Base-by-base conservation (phyloP, 352 stramenopile genomes). In the Phytophthora pini region DNA sequence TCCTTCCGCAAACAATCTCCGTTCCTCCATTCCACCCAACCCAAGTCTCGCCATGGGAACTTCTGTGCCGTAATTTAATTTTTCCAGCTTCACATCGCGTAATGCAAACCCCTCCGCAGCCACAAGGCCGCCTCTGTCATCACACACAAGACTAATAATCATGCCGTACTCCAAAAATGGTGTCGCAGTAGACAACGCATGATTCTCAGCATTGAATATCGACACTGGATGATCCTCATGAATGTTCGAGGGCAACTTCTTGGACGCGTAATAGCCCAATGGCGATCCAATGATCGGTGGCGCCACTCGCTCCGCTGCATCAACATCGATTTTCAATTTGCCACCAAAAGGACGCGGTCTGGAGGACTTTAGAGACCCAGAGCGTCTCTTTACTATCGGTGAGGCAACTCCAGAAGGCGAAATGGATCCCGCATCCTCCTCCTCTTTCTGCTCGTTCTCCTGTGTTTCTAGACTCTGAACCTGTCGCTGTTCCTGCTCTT, bases 161-260 rank as follows among this genome's bases (percentile, higher is more conserved):
- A 92, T 92, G 1, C 84, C 81, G 41, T 90, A 92, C 65, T 89
- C 79, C 13, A 90, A 69, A 48, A 89, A 90, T 7, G 80, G 77
- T 10, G 68, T 66, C 20, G 55, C 47, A 38, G 29, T 56, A n/a
- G 62, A 55, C 41, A 68, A 13, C n/a, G 61, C 39, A 34, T 67
- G 48, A 27, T 46, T 75, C 47, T 84, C 77, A 2, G 34, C 46
- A 34, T 56, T 69, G 24, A 84, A 81, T 31, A 75, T 62, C 8
- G 75, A 69, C 13, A 70, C 73, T 1, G 79, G 71, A 49, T 84
- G 70, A 12, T 73, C 53, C 6, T 71, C 68, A 46, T 75, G 31
- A 22, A 49, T 65, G 32, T 52, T 87, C 5, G 54, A 58, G 1
- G 65, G 70, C 40, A 72, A 17, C 44, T 79, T 88, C 57, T 75